Conservation (phyloP, 2,329 filamentous ascomycete genomes). For the Berkeleyomyces rouxiae region DNA sequence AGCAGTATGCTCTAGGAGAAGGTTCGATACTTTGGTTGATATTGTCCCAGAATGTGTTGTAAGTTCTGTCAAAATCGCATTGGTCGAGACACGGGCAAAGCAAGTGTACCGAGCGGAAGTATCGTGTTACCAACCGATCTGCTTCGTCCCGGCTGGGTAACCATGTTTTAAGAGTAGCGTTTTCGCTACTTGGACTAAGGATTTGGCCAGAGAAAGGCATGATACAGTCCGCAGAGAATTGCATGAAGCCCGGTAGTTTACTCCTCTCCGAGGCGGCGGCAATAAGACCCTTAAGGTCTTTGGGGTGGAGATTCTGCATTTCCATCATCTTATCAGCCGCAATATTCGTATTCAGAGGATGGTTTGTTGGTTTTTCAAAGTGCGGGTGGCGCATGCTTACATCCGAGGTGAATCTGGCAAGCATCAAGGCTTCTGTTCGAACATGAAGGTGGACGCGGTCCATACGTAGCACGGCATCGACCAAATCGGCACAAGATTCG, state of each 20-base stretch:
- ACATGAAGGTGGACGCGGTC: conserved; percentile 60
- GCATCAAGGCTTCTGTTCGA: conserved; percentile 53
- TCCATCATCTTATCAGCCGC: not conserved
- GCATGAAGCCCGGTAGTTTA: conserved; percentile 36
- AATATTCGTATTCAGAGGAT: not conserved
- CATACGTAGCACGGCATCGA: conserved; percentile 55
- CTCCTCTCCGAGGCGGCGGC: not conserved
- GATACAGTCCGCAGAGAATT: conserved; percentile 49
- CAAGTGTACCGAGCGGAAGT: conserved; percentile 51
- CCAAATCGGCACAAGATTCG: conserved; percentile 41
- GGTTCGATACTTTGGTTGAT: conserved; percentile 44
- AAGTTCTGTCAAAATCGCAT: conserved; percentile 48
- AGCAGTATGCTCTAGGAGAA: conserved; percentile 44
- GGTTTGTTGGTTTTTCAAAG: not conserved
- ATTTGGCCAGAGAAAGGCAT: conserved; percentile 51
- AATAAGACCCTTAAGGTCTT: not conserved
- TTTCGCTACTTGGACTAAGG: conserved; percentile 36
- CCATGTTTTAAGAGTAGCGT: conserved; percentile 39
- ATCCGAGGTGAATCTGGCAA: conserved; percentile 55
- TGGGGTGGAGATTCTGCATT: not conserved
- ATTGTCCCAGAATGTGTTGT: conserved; percentile 48
- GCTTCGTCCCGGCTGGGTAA: conserved; percentile 41
- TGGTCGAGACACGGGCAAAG: conserved; percentile 52
- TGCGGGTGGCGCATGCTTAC: conserved; percentile 24
- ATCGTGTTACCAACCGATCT: conserved; percentile 47